Percentiles rank a stretch among this genome's conserved stretches.
Conservation (phyloP, 331 rosid genomes). For the Rhamnella rubrinervis region DNA sequence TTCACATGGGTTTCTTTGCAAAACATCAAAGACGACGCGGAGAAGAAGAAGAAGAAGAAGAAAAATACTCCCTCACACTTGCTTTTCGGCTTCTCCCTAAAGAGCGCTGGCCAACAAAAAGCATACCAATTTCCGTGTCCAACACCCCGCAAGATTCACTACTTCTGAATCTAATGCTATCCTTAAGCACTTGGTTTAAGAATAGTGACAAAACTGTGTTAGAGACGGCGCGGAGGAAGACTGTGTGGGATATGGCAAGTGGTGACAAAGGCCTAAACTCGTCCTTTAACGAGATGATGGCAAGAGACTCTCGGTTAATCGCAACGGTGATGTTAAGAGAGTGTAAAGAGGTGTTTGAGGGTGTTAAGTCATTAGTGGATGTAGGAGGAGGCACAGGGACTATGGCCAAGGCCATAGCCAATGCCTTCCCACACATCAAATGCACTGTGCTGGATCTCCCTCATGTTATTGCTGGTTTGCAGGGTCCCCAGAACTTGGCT, state of each 20-base stretch:
- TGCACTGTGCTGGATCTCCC: constrained; percentile 46
- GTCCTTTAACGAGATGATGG: constrained; percentile 31
- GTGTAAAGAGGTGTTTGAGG: constrained; percentile 31
- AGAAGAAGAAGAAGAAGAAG: too few relatives aligned
- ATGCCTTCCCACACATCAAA: constrained; percentile 25
- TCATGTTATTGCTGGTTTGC: constrained; percentile 20
- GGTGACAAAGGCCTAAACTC: too few relatives aligned
- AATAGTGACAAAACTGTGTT: constrained; percentile 6
- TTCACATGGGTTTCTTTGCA: too few relatives aligned
- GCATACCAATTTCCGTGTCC: neutral
- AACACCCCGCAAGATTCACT: neutral
- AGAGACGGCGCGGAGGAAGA: too few relatives aligned
- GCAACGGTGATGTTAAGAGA: constrained; percentile 13
- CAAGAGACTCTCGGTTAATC: constrained; percentile 24
- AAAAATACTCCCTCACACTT: too few relatives aligned
- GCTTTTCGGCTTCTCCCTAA: too few relatives aligned
- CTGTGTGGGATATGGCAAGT: too few relatives aligned
- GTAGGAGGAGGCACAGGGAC: constrained; percentile 45
- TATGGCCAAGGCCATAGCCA: constrained; percentile 27
- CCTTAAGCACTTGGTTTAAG: constrained; percentile 32
- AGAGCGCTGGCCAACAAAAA: too few relatives aligned
- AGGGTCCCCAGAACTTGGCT: constrained; percentile 23
- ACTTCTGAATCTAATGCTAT: neutral
- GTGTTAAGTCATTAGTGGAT: constrained; percentile 32
- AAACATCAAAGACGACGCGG: too few relatives aligned